Evolutionary conservation across 331 rosid genomes (phyloP), one percentile per base, ranked within the genome.

Genomic region (Arachis monticola): DNA sequence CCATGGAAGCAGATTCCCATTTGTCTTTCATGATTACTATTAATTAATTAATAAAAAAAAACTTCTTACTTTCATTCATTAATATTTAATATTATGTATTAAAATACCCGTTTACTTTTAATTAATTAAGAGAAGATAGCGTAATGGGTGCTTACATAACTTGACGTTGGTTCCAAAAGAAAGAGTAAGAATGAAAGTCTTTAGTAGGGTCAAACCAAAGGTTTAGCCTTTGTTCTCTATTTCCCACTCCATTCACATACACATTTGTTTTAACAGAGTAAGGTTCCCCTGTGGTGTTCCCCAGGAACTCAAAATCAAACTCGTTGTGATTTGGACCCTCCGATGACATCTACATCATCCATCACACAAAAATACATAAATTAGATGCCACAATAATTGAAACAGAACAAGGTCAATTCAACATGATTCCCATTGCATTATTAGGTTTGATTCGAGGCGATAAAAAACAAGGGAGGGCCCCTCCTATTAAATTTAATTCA

Each of bases 241-340:
- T 17, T 17, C 22, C 22, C 22, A 17, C 22, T 17, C 22, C 22
- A 17, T 17, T 17, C 22, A 17, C 22, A 17, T 17, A 17, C 35
- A 93, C 2, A 11, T 94, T 94, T 50, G 98, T 94, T 76, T 94
- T 96, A 0, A 94, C 88, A 0, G 97, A 70, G 70, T 94, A 94
- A 0, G 99, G 99, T 78, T 94, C 96, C 5, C 99, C 99, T 4
- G 88, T 79, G 6, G 85, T 83, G 79, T 94, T 94, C 7, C 99
- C 99, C 70, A 94, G 51, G 31, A 94, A 94, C 87, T 94, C 99
- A 32, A 90, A 94, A 77, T 94, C 97, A 31, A 94, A 92, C 70
- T 94, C 99, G 13, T 94, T 83, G 80, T 92, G 99, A 52, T 27
- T 68, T 69, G 91, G 80, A 44, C 99, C 99, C 2, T 94, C 97